Base-by-base conservation (phyloP, 139 green algal genomes). In the Chlorella ohadii region DNA sequence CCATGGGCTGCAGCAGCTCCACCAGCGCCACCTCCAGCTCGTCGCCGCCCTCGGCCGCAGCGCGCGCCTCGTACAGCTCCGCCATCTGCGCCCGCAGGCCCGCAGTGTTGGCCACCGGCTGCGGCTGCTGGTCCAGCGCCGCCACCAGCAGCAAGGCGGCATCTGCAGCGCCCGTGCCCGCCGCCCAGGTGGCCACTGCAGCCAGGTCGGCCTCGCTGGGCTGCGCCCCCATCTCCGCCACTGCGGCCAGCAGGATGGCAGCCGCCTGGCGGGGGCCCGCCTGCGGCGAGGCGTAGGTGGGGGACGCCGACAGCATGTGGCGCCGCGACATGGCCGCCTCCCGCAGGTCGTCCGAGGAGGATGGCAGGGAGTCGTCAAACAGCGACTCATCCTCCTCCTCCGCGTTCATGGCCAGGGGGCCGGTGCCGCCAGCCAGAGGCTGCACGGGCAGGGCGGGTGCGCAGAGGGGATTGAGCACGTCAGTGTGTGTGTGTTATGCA, bases 181-280 rank as follows among this genome's bases (percentile, higher is more conserved):
- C 11, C 23, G 38, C 38, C 17, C 38, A 76, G 23, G 38, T 27
- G 23, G 38, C 17, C 23, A 76, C 22, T 1, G 39, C 34, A 25
- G 55, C 38, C 25, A 76, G 27, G 38, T 76, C 70, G 6, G 70
- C 38, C 22, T 22, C 27, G 19, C 38, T 57, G 23, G 70, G 70
- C 38, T 28, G 38, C 15, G 39, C 70, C 12, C 11, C 22, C 70
- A 76, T 41, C 57, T 81, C 57, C 34, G 38, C 34, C 34, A 81
- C 75, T 1, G 56, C 75, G 1, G 34, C 75, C 33, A 81, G 75
- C 75, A 81, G 25, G 2, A 81, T 81, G 56, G 57, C 27, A 13
- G 75, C 75, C 2, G 57, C 75, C 55, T 81, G 57, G 38, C 56
- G 59, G 5, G 75, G 55, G 7, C 55, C 59, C 11, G 75, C 75